phyloP scores from a whole-genome alignment of 2,329 filamentous ascomycete species.

The Emericellopsis atlantica region DNA sequence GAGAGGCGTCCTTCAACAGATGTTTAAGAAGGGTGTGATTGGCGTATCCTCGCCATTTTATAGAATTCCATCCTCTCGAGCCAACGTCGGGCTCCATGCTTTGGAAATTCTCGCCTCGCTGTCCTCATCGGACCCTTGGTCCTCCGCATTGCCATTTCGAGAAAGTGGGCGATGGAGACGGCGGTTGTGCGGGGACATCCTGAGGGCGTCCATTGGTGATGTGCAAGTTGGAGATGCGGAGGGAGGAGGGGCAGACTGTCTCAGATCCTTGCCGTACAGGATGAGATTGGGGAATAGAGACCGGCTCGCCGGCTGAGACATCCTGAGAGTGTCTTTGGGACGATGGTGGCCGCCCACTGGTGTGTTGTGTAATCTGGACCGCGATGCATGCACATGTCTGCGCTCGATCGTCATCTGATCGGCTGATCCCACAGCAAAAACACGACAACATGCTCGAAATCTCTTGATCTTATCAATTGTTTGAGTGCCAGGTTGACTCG shows the following conservation, averaged over 20 bases:
- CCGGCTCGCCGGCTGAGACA: no score
- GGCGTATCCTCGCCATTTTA: background rate
- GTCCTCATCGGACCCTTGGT: constrained; percentile 16
- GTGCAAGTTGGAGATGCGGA: background rate
- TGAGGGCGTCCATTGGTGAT: background rate
- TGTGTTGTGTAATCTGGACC: no score
- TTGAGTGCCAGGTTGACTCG: no score
- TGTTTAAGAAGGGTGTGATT: background rate
- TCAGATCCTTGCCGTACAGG: no score
- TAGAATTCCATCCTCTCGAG: background rate
- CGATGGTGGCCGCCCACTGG: no score
- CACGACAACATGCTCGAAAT: no score
- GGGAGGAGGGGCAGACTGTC: background rate
- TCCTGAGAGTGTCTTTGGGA: no score
- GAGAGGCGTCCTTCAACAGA: background rate
- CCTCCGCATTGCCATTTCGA: constrained; percentile 14
- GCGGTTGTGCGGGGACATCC: background rate
- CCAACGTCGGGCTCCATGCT: background rate
- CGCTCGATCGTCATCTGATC: no score
- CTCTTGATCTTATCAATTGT: no score
- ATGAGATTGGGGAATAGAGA: no score
- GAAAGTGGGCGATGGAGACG: background rate
- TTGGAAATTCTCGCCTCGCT: constrained; percentile 9
- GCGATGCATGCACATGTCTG: no score
- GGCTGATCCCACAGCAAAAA: no score